Evolutionary conservation across 345 rosid genomes (phyloP).

Genomic region (Microthlaspi erraticum): DNA sequence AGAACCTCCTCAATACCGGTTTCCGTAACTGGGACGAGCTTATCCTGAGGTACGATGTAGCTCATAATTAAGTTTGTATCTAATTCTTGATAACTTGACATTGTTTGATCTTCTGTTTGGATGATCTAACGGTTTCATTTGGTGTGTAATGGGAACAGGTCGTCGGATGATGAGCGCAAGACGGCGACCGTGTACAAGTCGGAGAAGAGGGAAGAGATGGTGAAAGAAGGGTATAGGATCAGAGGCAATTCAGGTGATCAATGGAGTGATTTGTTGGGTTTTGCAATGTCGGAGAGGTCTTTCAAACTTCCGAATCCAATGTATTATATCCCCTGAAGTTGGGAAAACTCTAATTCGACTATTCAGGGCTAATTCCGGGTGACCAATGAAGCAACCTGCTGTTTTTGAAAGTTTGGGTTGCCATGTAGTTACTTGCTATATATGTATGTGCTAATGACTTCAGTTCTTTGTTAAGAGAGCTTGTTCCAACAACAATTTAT

Average conservation of each 20-base stretch:
- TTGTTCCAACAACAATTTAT: slow-evolving; percentile 2
- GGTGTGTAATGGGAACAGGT: slow-evolving; percentile 48
- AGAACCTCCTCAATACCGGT: slow-evolving; percentile 70
- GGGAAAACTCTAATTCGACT: neutral
- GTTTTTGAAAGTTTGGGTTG: slow-evolving; percentile 30
- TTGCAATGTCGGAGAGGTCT: slow-evolving; percentile 60
- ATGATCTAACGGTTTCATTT: neutral
- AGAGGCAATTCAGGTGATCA: slow-evolving; percentile 91
- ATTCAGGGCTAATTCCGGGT: neutral
- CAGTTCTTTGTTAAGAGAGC: neutral
- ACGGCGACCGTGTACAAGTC: slow-evolving; percentile 69
- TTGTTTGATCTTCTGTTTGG: neutral
- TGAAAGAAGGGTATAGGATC: slow-evolving; percentile 67
- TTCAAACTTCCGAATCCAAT: slow-evolving; percentile 92
- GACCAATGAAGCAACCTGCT: slow-evolving; percentile 6
- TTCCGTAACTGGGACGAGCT: slow-evolving; percentile 81
- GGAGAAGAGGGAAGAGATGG: slow-evolving; percentile 78
- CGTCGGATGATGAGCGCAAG: slow-evolving; percentile 58
- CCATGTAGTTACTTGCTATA: slow-evolving; percentile 21
- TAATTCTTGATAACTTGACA: neutral
- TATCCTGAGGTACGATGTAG: slow-evolving; percentile 67
- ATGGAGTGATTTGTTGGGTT: slow-evolving; percentile 87
- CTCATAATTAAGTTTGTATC: neutral
- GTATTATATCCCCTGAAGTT: slow-evolving; percentile 66
- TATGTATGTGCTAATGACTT: slow-evolving; percentile 3